Base-by-base conservation (phyloP, 192 early-diverging fungal genomes). In the Podila epigama region DNA sequence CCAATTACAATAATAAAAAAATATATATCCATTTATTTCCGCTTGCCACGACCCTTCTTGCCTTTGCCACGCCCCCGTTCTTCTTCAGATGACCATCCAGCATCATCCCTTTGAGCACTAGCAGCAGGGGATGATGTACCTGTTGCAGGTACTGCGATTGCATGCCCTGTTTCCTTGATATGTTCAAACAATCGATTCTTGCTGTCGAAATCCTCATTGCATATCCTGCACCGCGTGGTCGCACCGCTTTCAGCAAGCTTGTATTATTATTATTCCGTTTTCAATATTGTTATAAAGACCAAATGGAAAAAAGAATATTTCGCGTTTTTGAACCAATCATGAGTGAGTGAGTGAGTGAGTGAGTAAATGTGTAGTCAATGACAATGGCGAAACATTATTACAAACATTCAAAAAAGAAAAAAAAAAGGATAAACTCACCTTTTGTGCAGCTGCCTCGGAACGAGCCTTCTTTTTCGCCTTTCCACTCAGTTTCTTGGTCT, bases 181-280 rank as follows among this genome's bases (percentile, higher is more conserved):
- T 98, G 97, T 2, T 87, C 80, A 82, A 98, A 98, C 1, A 98
- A 82, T 70, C 91, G 89, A 70, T 93, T 97, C 52, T 93, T 89
- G 25, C 91, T 86, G 11, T 83, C 58, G 80, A 96, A 98, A n/a
- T 58, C 73, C 27, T 83, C 79, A 20, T 51, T 51, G 79, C 97
- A 98, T 0, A 95, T 90, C 66, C 94, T 93, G 82, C 97, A 98
- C 3, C 42, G 61, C n/a, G 84, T 35, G 2, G 34, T 11, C 31
- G 61, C 35, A 54, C 44, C 77, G 70, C 33, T 61, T 51, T 64
- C 50, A 0, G 61, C 89, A 15, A 88, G 75, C 55, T 93, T 69
- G 55, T 73, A 60, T n/a, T 56, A 28, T 28, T 6, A 33, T 4
- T 25, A 27, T 52, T n/a, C n/a, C n/a, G n/a, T n/a, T n/a, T n/a